Base-by-base conservation (phyloP, 2,329 filamentous ascomycete species). In the Botryosphaeria agaves region DNA sequence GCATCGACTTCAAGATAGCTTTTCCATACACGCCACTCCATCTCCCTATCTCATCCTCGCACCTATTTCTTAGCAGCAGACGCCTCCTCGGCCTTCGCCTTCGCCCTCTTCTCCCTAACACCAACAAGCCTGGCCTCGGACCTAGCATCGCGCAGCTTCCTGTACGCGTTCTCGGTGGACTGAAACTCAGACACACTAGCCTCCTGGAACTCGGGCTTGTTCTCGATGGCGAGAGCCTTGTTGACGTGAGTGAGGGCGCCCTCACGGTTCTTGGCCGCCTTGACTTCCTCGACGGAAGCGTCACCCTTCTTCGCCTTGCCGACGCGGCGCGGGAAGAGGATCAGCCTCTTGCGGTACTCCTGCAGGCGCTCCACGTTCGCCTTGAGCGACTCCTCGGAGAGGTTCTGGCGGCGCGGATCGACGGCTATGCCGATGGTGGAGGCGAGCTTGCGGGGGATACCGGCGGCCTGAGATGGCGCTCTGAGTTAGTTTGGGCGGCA, bases 291-390 rank as follows among this genome's bases (percentile, higher is more conserved):
- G 57, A 81, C 81, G 61, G 77, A 69, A 42, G 76, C 77, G 65
- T 93, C 83, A 61, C 81, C 81, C 59, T 79, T 78, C 82, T 93
- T 94, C 66, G 77, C 73, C 66, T 89, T 76, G 66, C 85, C 85
- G 59, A 74, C 74, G 66, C 82, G 84, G 72, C 84, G 83, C 58
- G 89, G 89, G 73, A 98, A 94, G 59, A 98, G 74, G 61, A 98
- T 93, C 55, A 98, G 69, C 56, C 84, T 83, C 57, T 78, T 74
- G 69, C 79, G 81, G 84, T 93, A 98, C 59, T 83, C 83, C 75
- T 94, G 85, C 57, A 98, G 83, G 57, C 89, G 89, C 62, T 80
- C 80, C 51, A 98, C 87, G 67, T 98, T 98, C 71, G 72, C 71
- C 61, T 82, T 72, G 52, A 95, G 77, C 45, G 79, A 80, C 74